A percentile compares a stretch with the other conserved stretches of the same genome.
These are phyloP conservation scores for Westerdykella sp. DNA, from an alignment of 2,329 filamentous ascomycete genomes.

Conservation along the genomic window DNA sequence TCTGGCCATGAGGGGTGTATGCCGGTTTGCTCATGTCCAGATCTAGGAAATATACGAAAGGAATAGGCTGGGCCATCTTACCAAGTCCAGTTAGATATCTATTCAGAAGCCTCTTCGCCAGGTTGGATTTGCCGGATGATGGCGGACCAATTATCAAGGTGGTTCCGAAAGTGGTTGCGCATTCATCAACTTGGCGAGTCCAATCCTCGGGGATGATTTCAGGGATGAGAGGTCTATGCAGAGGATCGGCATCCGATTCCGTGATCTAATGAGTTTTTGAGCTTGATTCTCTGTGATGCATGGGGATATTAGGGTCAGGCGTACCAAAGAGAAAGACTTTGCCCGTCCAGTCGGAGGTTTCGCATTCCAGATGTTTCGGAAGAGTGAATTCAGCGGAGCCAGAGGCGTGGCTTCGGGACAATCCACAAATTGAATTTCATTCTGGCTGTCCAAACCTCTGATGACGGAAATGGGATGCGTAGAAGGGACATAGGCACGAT, in stretches of 20 bases:
- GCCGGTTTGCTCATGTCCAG: conserved; percentile 74
- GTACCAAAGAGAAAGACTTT: conserved; percentile 17
- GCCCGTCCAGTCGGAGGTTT: conserved; percentile 11
- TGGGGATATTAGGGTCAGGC: background rate
- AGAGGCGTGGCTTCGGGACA: conserved; percentile 49
- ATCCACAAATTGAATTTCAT: conserved; percentile 43
- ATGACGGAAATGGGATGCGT: conserved; percentile 67
- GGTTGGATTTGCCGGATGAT: conserved; percentile 70
- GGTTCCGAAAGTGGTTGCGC: conserved; percentile 34
- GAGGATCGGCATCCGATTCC: conserved; percentile 22
- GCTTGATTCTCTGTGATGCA: background rate
- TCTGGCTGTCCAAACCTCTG: conserved; percentile 47
- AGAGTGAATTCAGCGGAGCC: conserved; percentile 58
- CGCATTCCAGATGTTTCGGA: conserved; percentile 60
- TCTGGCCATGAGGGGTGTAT: conserved; percentile 61
- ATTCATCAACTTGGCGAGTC: conserved; percentile 38
- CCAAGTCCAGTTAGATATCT: conserved; percentile 52
- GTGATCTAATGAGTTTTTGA: conserved; percentile 16
- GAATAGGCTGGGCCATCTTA: conserved; percentile 17
- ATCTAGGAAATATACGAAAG: conserved; percentile 58
- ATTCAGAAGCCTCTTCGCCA: conserved; percentile 61
- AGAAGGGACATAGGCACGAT: conserved; percentile 59
- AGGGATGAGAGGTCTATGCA: conserved; percentile 23
- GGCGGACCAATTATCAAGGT: conserved; percentile 64
- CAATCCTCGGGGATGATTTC: conserved; percentile 57